Percentiles rank a stretch among this genome's conserved stretches.
These are phyloP conservation scores for Somion occarium DNA, from an alignment of 1,284 basidiomycete species.

Conservation along the genomic window DNA sequence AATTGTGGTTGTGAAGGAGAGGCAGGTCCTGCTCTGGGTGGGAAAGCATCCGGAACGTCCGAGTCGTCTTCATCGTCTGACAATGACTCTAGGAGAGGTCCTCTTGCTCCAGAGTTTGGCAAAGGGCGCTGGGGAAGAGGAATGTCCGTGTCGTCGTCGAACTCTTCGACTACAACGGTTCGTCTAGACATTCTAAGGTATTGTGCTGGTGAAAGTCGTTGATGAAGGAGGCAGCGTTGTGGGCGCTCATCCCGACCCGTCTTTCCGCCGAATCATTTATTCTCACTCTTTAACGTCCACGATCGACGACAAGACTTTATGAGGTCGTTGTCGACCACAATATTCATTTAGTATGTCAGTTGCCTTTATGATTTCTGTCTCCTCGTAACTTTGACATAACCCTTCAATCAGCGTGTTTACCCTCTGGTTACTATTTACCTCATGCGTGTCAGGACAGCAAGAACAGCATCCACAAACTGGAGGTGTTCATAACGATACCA, in stretches of 20 bases:
- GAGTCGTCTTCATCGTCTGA: conserved; percentile 36
- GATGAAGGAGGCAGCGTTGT: not conserved
- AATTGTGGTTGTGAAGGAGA: conserved; percentile 41
- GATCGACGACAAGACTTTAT: not conserved
- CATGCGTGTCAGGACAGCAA: conserved; percentile 7
- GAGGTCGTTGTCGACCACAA: not conserved
- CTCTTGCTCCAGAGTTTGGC: conserved; percentile 60
- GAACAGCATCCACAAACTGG: not conserved
- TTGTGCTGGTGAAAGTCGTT: not conserved
- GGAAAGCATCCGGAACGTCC: conserved; percentile 24
- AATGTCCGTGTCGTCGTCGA: conserved; percentile 88
- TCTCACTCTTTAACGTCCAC: not conserved
- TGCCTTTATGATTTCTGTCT: not conserved
- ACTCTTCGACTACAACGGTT: conserved; percentile 64
- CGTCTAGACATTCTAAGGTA: conserved; percentile 53
- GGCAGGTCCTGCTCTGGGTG: conserved; percentile 40
- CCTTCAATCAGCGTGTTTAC: not conserved
- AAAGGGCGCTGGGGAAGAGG: conserved; percentile 63
- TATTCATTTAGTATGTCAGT: not conserved
- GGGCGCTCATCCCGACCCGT: not conserved
- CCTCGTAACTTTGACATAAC: not conserved
- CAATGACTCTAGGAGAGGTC: conserved; percentile 61
- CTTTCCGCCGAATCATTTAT: not conserved
- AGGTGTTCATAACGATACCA: conserved; percentile 9
- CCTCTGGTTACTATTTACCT: not conserved